Conservation (phyloP, 768 basidiomycete species). For the Termitomyces sp. region DNA sequence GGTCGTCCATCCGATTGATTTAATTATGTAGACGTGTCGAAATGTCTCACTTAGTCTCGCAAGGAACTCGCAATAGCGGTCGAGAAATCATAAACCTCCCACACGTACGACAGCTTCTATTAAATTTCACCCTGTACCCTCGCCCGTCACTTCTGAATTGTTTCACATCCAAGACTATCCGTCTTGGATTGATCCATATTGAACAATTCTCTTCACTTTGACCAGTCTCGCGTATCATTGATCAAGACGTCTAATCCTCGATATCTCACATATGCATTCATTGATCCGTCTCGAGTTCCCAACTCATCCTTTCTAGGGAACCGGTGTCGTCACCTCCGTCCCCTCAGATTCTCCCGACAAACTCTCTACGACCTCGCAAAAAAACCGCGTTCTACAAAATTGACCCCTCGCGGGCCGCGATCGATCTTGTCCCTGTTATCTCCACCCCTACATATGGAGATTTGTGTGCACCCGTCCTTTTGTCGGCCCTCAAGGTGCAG, state of each 20-base stretch:
- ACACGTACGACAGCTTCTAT: neutral
- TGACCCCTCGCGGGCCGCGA: constrained; percentile 77
- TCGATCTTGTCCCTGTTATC: constrained; percentile 85
- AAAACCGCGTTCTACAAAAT: constrained; percentile 97
- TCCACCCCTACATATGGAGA: constrained; percentile 91
- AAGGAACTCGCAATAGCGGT: neutral
- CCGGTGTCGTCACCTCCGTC: constrained; percentile 96
- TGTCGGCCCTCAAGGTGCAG: constrained; percentile 89
- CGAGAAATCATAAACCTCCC: neutral
- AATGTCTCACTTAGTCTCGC: too few relatives aligned
- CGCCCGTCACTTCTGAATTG: neutral
- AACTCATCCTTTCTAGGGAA: constrained; percentile 50
- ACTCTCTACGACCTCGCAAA: constrained; percentile 90
- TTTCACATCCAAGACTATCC: neutral
- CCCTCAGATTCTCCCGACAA: constrained; percentile 96
- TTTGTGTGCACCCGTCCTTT: constrained; percentile 76
- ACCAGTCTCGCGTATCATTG: neutral
- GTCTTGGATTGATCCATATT: neutral
- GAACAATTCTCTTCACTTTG: neutral
- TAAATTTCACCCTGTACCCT: neutral
- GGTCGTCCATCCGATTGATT: neutral
- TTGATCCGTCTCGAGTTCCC: neutral
- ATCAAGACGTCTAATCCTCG: neutral
- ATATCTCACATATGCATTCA: too few relatives aligned
- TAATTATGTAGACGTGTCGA: too few relatives aligned